phyloP scores from a whole-genome alignment of 768 basidiomycete genomes.

The Kwoniella dendrophila region DNA sequence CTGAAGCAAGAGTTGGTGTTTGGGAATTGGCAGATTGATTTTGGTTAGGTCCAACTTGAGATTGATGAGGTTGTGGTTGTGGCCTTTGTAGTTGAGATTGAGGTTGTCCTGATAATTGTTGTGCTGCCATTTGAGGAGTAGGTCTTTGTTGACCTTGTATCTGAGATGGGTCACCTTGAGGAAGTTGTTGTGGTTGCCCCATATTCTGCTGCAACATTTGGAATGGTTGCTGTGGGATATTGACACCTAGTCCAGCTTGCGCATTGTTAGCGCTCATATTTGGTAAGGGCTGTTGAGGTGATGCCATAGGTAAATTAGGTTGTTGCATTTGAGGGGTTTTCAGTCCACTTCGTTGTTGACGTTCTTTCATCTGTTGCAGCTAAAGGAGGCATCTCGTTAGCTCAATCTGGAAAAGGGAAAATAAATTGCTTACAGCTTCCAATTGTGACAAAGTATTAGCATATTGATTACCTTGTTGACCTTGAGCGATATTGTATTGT shows the following conservation, averaged over 20 bases:
- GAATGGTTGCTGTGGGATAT: conserved; percentile 15
- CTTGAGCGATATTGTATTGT: conserved; percentile 14
- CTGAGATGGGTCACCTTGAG: conserved; percentile 8
- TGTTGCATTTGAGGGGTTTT: conserved; percentile 34
- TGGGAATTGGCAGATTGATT: conserved; percentile 7
- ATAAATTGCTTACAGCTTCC: conserved; percentile 32
- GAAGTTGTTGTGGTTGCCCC: conserved; percentile 21
- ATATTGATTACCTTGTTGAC: conserved; percentile 13
- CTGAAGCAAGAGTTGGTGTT: conserved; percentile 6
- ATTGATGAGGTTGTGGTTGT: conserved; percentile 6
- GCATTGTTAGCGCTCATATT: conserved; percentile 4
- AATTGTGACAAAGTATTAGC: conserved; percentile 33
- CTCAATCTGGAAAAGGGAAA: not conserved
- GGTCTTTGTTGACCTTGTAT: not conserved
- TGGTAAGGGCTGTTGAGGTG: conserved; percentile 25
- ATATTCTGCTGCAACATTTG: conserved; percentile 29
- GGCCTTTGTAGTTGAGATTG: conserved; percentile 5
- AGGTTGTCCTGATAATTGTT: conserved; percentile 3
- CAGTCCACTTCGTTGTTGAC: conserved; percentile 31
- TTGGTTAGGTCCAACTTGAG: not conserved
- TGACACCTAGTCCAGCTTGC: conserved; percentile 11
- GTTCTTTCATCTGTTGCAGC: conserved; percentile 46
- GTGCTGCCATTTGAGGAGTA: conserved; percentile 21
- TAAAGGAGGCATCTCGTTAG: conserved; percentile 17
- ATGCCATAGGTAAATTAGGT: conserved; percentile 24